These are phyloP conservation scores for Panicum virgatum DNA, from an alignment of 202 grass and related monocot species.

Conservation along the genomic window DNA sequence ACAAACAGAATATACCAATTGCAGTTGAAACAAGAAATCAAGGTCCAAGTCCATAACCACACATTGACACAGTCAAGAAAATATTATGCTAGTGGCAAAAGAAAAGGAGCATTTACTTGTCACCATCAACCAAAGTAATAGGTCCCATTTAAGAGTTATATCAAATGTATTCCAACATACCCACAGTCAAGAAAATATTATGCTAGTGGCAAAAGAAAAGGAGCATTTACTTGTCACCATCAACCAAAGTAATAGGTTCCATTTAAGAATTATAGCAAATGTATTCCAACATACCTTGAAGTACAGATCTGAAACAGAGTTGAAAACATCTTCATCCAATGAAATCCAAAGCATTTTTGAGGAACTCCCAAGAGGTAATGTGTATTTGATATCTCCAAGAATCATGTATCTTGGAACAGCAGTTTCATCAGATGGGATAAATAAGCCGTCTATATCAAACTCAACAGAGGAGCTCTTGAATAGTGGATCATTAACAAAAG, in stretches of 20 bases:
- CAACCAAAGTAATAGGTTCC: background rate
- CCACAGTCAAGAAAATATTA: slow-evolving; percentile 35
- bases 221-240: background rate
- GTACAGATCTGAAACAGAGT: slow-evolving; percentile 71
- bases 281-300: slow-evolving; percentile 64
- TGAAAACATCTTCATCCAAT: slow-evolving; percentile 85
- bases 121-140: background rate
- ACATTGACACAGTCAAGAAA: slow-evolving; percentile 1
- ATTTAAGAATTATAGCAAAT: background rate
- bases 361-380: slow-evolving; percentile 41
- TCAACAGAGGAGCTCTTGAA: slow-evolving; percentile 80
- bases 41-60: slow-evolving; percentile 11
- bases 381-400: slow-evolving; percentile 39
- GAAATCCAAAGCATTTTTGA: slow-evolving; percentile 93
- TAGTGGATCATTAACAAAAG: slow-evolving; percentile 77
- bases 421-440: slow-evolving; percentile 58
- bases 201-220: background rate
- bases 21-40: slow-evolving; percentile 14
- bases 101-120: background rate
- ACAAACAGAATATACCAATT: slow-evolving; percentile 25
- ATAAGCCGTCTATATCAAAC: slow-evolving; percentile 90
- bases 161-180: slow-evolving; percentile 39
- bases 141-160: background rate
- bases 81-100: background rate
- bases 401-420: background rate